Evolutionary conservation across 495 filamentous ascomycete species (phyloP).

Genomic region (Aspergillus indologenus): DNA sequence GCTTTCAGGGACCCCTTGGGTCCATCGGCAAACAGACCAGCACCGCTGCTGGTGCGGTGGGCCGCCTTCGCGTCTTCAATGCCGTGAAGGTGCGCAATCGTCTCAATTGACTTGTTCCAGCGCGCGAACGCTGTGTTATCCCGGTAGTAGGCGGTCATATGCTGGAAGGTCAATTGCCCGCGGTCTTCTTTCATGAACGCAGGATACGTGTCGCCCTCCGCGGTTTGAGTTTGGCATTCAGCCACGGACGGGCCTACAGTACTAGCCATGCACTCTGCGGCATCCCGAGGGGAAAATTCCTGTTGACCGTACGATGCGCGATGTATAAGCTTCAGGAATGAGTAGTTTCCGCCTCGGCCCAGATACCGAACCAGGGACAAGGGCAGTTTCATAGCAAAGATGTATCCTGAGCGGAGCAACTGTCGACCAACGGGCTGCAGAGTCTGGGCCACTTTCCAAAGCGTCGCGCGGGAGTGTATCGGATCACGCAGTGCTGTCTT

Average conservation of each 20-base stretch:
- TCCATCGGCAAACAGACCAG: slow-evolving; percentile 45
- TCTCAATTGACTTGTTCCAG: slow-evolving; percentile 51
- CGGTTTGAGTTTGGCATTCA: slow-evolving; percentile 34
- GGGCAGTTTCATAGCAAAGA: slow-evolving; percentile 50
- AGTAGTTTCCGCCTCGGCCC: slow-evolving; percentile 39
- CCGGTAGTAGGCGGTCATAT: slow-evolving; percentile 50
- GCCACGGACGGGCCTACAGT: slow-evolving; percentile 37
- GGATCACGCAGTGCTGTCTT: slow-evolving; percentile 42
- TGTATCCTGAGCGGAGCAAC: slow-evolving; percentile 43
- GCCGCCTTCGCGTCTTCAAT: slow-evolving; percentile 29
- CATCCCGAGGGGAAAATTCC: slow-evolving; percentile 26
- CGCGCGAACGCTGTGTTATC: slow-evolving; percentile 32
- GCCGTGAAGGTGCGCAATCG: slow-evolving; percentile 40
- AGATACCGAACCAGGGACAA: slow-evolving; percentile 34
- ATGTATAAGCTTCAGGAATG: slow-evolving; percentile 40
- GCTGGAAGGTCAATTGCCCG: slow-evolving; percentile 32
- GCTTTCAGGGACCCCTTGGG: slow-evolving; percentile 44
- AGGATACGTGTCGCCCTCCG: slow-evolving; percentile 33
- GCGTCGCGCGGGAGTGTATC: slow-evolving; percentile 34
- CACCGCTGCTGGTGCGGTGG: slow-evolving; percentile 33
- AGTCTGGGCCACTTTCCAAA: slow-evolving; percentile 38
- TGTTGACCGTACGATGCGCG: slow-evolving; percentile 25
- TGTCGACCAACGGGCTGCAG: slow-evolving; percentile 42
- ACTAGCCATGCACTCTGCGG: slow-evolving; percentile 43
- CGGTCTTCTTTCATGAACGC: slow-evolving; percentile 24